Conservation (phyloP, 371 early-diverging fungal species). For the Syncephalastrum sp. region DNA sequence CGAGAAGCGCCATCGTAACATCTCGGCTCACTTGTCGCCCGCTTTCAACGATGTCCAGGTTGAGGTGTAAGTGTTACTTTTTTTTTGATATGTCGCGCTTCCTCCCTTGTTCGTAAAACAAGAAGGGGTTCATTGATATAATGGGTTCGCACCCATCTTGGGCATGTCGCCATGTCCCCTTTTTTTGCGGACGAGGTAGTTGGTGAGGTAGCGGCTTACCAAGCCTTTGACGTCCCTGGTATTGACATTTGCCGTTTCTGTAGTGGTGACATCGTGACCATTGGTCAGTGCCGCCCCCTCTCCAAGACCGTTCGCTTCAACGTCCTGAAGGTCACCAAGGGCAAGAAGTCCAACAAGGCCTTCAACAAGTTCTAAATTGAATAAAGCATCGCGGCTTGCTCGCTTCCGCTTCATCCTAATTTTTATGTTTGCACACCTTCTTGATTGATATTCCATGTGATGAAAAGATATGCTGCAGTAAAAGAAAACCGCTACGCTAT, state of each 20-base stretch:
- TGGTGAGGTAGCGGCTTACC: constrained; percentile 63
- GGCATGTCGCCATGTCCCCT: constrained; percentile 5
- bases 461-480: too few relatives aligned
- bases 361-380: constrained; percentile 92
- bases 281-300: constrained; percentile 98
- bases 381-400: too few relatives aligned
- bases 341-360: constrained; percentile 86
- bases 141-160: neutral
- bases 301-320: constrained; percentile 99
- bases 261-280: constrained; percentile 94
- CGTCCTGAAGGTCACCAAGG: constrained; percentile 95
- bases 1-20: constrained; percentile 99
- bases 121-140: constrained; percentile 3
- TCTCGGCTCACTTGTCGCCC: constrained; percentile 98
- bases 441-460: too few relatives aligned
- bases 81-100: constrained; percentile 6
- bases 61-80: constrained; percentile 49
- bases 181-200: constrained; percentile 53
- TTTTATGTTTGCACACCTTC: too few relatives aligned
- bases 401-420: too few relatives aligned
- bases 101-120: constrained; percentile 4
- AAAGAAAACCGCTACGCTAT: too few relatives aligned
- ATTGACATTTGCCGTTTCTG: constrained; percentile 11
- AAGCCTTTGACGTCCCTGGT: constrained; percentile 53
- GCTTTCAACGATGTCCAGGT: constrained; percentile 92